Evolutionary conservation across 179 eudicot species (phyloP).

Genomic region (Vitellaria paradoxa): DNA sequence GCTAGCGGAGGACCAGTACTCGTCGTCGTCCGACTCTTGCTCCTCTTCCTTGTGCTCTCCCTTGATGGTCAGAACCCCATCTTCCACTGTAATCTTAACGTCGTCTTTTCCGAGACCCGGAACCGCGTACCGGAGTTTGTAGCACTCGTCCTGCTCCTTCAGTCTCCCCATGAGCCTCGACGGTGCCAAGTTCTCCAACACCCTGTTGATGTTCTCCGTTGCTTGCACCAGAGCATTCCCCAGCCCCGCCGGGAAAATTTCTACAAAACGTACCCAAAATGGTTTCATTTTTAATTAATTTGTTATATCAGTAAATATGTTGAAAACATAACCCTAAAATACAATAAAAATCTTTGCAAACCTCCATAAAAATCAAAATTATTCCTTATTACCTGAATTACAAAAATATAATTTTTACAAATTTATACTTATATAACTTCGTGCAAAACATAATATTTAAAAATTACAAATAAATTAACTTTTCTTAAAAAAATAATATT

Average conservation of each 20-base stretch:
- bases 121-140: conserved; percentile 47
- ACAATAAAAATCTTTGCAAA: no score
- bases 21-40: conserved; percentile 37
- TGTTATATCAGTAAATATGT: no score
- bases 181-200: conserved; percentile 43
- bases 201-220: conserved; percentile 57
- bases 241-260: conserved; percentile 33
- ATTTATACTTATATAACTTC: no score
- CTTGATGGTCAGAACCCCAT: conserved; percentile 48
- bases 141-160: conserved; percentile 59
- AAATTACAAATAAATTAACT: no score
- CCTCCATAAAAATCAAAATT: no score
- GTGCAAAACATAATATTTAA: no score
- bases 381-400: no score
- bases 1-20: conserved; percentile 30
- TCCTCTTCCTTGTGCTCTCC: conserved; percentile 57
- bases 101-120: conserved; percentile 70
- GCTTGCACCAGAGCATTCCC: conserved; percentile 59
- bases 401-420: no score
- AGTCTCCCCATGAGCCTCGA: conserved; percentile 40
- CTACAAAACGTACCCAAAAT: neutral
- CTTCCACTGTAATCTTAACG: conserved; percentile 51
- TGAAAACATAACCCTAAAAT: no score
- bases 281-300: no score
- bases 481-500: no score